phyloP scores from a whole-genome alignment of 768 basidiomycete genomes.

The Lepiota venenata region DNA sequence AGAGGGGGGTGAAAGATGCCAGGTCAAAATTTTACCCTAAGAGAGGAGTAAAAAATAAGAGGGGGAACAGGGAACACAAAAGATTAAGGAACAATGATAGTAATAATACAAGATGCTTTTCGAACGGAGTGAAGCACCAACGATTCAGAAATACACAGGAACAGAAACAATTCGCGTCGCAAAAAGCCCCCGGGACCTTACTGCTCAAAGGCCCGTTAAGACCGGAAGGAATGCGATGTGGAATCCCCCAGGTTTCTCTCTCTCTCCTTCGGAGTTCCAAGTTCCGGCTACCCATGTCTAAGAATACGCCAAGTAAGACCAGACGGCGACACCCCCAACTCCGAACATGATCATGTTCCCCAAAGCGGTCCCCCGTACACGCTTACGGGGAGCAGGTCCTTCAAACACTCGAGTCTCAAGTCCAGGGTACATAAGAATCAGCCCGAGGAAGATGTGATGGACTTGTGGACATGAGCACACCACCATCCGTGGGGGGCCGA shows the following conservation, averaged over 20 bases:
- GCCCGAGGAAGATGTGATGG: no score
- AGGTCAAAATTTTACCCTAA: background rate
- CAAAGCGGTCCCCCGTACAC: conserved; percentile 39
- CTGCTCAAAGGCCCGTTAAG: no score
- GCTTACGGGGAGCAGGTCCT: conserved; percentile 37
- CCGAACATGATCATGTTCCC: conserved; percentile 61
- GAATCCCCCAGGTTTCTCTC: background rate
- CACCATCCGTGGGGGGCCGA: no score
- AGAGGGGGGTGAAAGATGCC: background rate
- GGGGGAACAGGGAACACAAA: background rate
- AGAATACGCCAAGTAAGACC: conserved; percentile 70
- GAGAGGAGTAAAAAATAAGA: background rate
- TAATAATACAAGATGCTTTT: conserved; percentile 1
- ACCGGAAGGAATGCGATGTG: background rate
- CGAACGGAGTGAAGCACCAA: background rate
- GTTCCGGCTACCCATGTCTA: conserved; percentile 24
- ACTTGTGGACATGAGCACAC: no score
- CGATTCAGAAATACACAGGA: no score
- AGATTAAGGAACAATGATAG: background rate
- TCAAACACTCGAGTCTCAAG: conserved; percentile 14
- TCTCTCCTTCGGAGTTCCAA: background rate
- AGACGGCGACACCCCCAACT: conserved; percentile 67
- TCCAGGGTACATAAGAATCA: no score
- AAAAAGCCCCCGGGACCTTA: background rate
- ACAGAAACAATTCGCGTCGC: background rate